Conservation (phyloP, 306 rosid species). For the Elaeagnus macrophylla region DNA sequence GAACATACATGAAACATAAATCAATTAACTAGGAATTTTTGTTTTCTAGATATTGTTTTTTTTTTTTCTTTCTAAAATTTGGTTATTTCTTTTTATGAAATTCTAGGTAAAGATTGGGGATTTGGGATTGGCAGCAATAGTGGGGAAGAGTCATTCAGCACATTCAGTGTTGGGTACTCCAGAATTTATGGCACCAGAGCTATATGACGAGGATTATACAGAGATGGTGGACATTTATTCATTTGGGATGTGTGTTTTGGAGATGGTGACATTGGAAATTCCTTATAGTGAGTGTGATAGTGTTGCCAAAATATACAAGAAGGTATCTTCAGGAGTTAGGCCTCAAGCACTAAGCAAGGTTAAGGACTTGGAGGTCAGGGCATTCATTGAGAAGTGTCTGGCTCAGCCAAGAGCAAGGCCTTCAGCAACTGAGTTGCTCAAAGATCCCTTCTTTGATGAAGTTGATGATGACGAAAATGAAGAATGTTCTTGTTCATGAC, state of each 20-base stretch:
- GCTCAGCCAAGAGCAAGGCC: constrained; percentile 66
- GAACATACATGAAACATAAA: no score
- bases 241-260: constrained; percentile 81
- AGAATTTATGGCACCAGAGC: constrained; percentile 89
- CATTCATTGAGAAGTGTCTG: constrained; percentile 72
- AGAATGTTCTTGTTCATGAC: constrained; percentile 25
- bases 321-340: constrained; percentile 64
- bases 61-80: not conserved
- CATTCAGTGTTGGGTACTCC: constrained; percentile 89
- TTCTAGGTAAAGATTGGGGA: constrained; percentile 88
- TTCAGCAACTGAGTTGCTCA: constrained; percentile 69
- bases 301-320: constrained; percentile 71
- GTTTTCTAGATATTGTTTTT: not conserved
- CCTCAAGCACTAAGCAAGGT: constrained; percentile 61
- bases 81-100: not conserved
- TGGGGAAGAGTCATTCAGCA: constrained; percentile 68
- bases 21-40: not conserved
- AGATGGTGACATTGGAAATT: constrained; percentile 78
- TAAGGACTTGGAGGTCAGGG: constrained; percentile 44
- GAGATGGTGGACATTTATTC: constrained; percentile 91
- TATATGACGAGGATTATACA: constrained; percentile 75
- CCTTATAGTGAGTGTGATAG: constrained; percentile 85
- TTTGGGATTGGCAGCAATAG: constrained; percentile 80
- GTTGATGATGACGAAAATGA: constrained; percentile 23
- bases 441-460: constrained; percentile 60